These are phyloP conservation scores for Stenogyne calaminthoides DNA, from an alignment of 305 asterid species.

Conservation along the genomic window DNA sequence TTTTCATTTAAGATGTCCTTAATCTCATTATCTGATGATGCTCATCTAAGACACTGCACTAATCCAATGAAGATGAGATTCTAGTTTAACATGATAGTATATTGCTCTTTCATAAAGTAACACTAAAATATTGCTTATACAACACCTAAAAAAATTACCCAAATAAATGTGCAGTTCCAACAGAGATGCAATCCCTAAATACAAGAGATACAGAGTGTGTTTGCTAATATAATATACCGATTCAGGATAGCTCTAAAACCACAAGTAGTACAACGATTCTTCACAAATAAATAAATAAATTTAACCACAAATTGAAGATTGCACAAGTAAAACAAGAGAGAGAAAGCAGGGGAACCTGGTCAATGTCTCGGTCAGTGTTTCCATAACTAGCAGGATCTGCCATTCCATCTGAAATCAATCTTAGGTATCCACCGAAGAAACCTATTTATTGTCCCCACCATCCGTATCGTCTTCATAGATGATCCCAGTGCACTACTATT, in stretches of 20 bases:
- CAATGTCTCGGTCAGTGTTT: slow-evolving; percentile 81
- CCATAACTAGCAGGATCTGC: slow-evolving; percentile 92
- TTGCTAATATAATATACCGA: not conserved
- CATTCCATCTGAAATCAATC: slow-evolving; percentile 95
- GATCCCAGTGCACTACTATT: slow-evolving; percentile 48
- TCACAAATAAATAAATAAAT: not conserved
- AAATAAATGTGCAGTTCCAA: not conserved
- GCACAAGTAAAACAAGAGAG: not conserved
- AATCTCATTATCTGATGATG: not conserved
- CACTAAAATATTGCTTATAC: not conserved
- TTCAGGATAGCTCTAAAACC: not conserved
- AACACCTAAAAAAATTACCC: not conserved
- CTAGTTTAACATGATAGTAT: not conserved
- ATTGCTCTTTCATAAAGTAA: not conserved
- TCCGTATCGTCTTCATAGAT: slow-evolving; percentile 75
- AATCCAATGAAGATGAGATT: not conserved
- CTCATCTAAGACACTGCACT: not conserved
- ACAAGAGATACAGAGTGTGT: not conserved
- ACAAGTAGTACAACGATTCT: not conserved
- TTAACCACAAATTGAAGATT: not conserved
- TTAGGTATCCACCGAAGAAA: slow-evolving; percentile 55
- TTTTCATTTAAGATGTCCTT: not conserved
- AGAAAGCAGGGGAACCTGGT: slow-evolving; percentile 57
- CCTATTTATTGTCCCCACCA: slow-evolving; percentile 53
- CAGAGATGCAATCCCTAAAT: not conserved